Evolutionary conservation across 352 stramenopile genomes (phyloP), one percentile per base, ranked within the genome.

Genomic region (Phytopythium montanum): DNA sequence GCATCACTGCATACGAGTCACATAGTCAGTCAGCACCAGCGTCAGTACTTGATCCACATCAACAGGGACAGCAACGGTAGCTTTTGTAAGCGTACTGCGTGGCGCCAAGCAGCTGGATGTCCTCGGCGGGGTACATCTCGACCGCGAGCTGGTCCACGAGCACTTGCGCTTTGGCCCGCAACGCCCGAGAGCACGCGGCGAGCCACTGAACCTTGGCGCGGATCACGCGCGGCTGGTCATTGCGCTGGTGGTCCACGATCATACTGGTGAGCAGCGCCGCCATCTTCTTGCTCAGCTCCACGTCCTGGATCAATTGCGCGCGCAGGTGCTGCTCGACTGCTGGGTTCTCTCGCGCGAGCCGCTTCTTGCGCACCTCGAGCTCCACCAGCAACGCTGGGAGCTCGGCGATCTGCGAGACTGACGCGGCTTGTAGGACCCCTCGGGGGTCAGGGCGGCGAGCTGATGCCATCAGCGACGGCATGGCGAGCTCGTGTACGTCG

Each of bases 301-400:
- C 34, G 36, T 76, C 66, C 3, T 70, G 44, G 7, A 64, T 33
- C 1, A 75, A 41, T 31, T 69, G 62, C 1, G 23, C 23, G 21
- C 60, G 66, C 1, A 69, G 41, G 2, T 69, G 58, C 6, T 39
- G 28, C 31, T 61, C 54, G 0, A 65, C 31, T n/a, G 45, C 25
- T 23, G 21, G 29, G 3, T 44, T 60, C 21, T 70, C 62, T 8
- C 45, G 28, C 5, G 59, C 39, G 9, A 61, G 48, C n/a, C 71
- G 54, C n/a, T 6, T 14, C 25, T 61, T 59, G n/a, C 64, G 57
- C 12, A 66, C 62, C 33, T 75, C 49, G 41, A 65, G 39, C 49
- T 76, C 72, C 6, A 80, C 23, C n/a, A 80, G 52, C 16, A 75
- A 41, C n/a, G 61, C 64, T 13, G 72, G 72, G 18, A 77, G 49